Evolutionary conservation across 768 basidiomycete species (phyloP).

Genomic region (Naganishia antarctica): DNA sequence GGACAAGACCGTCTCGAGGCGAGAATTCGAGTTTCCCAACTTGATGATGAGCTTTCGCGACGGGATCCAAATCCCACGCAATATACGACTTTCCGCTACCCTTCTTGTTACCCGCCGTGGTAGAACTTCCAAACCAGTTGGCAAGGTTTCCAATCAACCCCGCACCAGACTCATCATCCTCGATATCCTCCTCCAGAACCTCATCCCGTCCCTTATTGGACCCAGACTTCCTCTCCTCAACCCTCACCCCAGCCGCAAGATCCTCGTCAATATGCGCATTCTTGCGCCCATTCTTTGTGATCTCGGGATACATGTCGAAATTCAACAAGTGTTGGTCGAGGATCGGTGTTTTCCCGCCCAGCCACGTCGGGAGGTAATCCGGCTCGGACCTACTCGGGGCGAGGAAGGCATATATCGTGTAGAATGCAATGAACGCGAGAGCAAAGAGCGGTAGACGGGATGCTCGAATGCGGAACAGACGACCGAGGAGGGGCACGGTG

Average conservation of each 20-base stretch:
- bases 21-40: slow-evolving; percentile 25
- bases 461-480: slow-evolving; percentile 28
- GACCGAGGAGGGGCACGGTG: slow-evolving; percentile 3
- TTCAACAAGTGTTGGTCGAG: slow-evolving; percentile 21
- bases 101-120: background rate
- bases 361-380: slow-evolving; percentile 8
- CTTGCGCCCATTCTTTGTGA: slow-evolving; percentile 14
- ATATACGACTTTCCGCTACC: background rate
- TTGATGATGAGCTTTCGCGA: slow-evolving; percentile 12
- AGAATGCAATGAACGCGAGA: slow-evolving; percentile 25
- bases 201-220: slow-evolving; percentile 4
- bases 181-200: slow-evolving; percentile 14
- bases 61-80: slow-evolving; percentile 13
- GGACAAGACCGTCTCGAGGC: slow-evolving; percentile 33
- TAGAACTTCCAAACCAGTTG: background rate
- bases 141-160: background rate
- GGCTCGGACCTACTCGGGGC: background rate
- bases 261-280: slow-evolving; percentile 15
- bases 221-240: background rate
- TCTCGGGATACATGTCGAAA: slow-evolving; percentile 26
- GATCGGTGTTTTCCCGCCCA: slow-evolving; percentile 1
- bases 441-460: slow-evolving; percentile 32
- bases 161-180: background rate
- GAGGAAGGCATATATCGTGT: slow-evolving; percentile 22
- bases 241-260: background rate